A percentile compares a stretch with the other conserved stretches of the same genome.
These are phyloP conservation scores for Ophiocytium majus DNA, from an alignment of 352 stramenopile species.

Conservation along the genomic window DNA sequence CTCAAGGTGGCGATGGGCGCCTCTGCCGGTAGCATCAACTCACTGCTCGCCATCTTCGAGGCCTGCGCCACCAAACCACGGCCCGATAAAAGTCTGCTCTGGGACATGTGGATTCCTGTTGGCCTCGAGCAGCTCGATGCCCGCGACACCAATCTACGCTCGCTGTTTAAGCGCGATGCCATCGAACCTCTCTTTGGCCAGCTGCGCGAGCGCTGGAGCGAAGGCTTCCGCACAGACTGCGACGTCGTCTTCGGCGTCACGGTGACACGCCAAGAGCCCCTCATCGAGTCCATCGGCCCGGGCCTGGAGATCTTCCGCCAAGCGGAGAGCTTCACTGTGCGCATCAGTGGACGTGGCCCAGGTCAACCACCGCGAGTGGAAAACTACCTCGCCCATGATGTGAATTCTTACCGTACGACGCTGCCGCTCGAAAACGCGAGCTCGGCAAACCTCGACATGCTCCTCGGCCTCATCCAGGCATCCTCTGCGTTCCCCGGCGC, in stretches of 20 bases:
- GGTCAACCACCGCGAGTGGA: neutral
- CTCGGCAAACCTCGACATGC: neutral
- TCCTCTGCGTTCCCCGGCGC: neutral
- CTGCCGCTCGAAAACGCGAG: neutral
- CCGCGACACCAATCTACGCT: neutral
- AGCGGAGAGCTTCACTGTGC: neutral
- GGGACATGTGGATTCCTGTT: neutral
- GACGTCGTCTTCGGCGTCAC: neutral
- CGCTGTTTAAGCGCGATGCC: neutral
- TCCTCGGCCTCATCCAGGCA: neutral
- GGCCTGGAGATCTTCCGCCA: neutral
- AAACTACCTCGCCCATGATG: neutral
- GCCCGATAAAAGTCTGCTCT: neutral
- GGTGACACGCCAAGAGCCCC: neutral
- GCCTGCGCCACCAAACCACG: neutral
- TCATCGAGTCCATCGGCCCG: neutral
- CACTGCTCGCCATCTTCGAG: neutral
- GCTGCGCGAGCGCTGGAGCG: neutral
- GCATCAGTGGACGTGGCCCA: neutral
- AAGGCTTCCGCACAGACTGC: neutral
- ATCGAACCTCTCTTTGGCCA: too few relatives aligned
- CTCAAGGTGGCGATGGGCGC: neutral
- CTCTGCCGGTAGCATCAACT: neutral
- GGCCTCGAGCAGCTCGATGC: too few relatives aligned
- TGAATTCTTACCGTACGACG: neutral